Conservation (phyloP, 2,329 filamentous ascomycete genomes). For the Hypoxylon sp. region DNA sequence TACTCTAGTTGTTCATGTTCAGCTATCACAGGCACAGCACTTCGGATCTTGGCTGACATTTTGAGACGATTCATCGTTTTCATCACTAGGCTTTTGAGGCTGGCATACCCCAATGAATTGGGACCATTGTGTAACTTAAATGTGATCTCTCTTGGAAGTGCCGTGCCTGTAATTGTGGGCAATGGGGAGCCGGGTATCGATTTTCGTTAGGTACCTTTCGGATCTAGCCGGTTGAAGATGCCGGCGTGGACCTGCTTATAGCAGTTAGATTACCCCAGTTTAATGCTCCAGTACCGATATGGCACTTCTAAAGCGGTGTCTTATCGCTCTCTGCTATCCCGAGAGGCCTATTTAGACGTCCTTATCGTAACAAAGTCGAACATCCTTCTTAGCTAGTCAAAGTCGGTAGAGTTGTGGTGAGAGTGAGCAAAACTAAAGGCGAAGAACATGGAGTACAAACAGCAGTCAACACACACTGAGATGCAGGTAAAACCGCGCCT, state of each 20-base stretch:
- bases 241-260: slow-evolving; percentile 16
- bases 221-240: not conserved
- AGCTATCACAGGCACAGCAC: too few relatives aligned
- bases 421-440: not conserved
- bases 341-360: not conserved
- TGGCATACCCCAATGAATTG: not conserved
- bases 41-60: too few relatives aligned
- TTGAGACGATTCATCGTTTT: too few relatives aligned
- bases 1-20: not conserved
- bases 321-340: slow-evolving; percentile 1
- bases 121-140: slow-evolving; percentile 3
- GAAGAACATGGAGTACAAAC: slow-evolving; percentile 61
- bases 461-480: slow-evolving; percentile 32
- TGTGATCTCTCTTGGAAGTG: not conserved
- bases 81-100: not conserved
- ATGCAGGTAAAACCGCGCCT: slow-evolving; percentile 67
- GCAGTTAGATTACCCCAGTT: slow-evolving; percentile 16
- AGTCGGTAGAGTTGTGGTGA: not conserved
- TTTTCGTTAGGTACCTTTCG: not conserved
- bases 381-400: too few relatives aligned
- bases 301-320: not conserved
- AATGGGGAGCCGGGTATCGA: slow-evolving; percentile 10
- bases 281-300: slow-evolving; percentile 29
- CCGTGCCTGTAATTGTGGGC: not conserved
- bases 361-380: not conserved